A percentile compares a stretch with the other conserved stretches of the same genome.
These are phyloP conservation scores for Fusarium oxysporum DNA, from an alignment of 2,329 filamentous ascomycete species.

Conservation along the genomic window DNA sequence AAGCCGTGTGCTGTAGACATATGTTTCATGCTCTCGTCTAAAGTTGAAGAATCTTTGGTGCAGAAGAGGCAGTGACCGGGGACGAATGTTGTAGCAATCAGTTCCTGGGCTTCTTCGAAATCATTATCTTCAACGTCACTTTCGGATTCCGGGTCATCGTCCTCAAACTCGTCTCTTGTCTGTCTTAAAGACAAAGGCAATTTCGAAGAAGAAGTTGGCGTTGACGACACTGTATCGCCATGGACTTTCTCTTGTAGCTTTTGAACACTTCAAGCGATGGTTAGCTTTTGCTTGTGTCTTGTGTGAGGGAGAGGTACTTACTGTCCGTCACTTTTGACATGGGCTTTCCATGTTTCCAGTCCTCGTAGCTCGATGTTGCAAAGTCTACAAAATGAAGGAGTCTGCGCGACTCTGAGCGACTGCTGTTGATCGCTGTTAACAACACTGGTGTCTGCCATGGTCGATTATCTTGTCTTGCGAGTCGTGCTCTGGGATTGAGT, in stretches of 20 bases:
- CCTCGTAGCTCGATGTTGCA: background rate
- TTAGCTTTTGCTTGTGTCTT: fast-evolving
- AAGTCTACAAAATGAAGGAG: background rate
- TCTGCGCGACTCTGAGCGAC: fast-evolving
- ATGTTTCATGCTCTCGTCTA: conserved; percentile 55
- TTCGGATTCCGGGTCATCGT: background rate
- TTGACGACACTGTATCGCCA: background rate
- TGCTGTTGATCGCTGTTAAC: background rate
- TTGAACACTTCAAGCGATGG: background rate
- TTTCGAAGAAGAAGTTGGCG: fast-evolving
- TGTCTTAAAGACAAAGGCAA: fast-evolving
- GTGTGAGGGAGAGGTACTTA: background rate
- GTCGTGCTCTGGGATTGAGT: background rate
- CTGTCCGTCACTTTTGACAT: background rate
- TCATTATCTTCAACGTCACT: background rate
- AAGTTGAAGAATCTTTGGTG: background rate
- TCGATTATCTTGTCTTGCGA: background rate
- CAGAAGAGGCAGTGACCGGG: background rate
- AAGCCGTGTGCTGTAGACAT: conserved; percentile 63
- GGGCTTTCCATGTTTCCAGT: background rate
- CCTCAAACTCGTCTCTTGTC: fast-evolving
- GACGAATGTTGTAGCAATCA: background rate
- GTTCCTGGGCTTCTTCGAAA: background rate
- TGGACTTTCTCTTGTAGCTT: background rate
- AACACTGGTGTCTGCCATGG: background rate